Evolutionary conservation across 306 rosid genomes (phyloP), one percentile per base, ranked within the genome.

Genomic region (Luffa acutangula): DNA sequence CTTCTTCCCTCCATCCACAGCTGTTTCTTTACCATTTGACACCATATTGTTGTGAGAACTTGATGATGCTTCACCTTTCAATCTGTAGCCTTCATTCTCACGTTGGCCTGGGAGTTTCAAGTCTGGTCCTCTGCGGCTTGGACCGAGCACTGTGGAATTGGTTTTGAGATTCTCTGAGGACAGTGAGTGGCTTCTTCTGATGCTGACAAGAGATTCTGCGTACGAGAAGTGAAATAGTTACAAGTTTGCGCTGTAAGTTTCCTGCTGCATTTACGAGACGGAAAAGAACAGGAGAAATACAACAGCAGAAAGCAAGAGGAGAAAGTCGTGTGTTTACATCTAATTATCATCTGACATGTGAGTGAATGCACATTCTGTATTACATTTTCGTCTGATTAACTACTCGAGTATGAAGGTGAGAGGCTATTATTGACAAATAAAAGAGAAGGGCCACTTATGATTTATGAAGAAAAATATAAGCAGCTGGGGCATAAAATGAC

Each of bases 51-150:
- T 75, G 21, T 15, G 71, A 12, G 75, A 84, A 33, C 62, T 74
- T 34, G 45, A 70, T 39, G 85, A 79, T 37, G 39, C 63, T 33
- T 83, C 51, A 42, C 81, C 89, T 82, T 80, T 76, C 71, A 42
- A 21, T 63, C 70, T 48, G 34, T 41, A 2, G 36, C 33, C 56
- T 39, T 78, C 42, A 13, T 66, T 84, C 76, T 58, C 62, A 49
- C 36, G 78, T 72, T 67, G 39, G 64, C 75, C 79, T 46, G 11
- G 5, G 58, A 41, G 59, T 41, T 63, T 80, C 48, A 46, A 11
- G 7, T 73, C 45, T 21, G 56, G 7, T 49, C 49, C 77, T 25
- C 2, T 7, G 13, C 43, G 6, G 20, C 39, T 57, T 67, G 74
- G 59, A 59, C 42, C 3, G 5, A 77, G 15, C 10, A 3, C 42